These are phyloP conservation scores for Chenopodium quinoa DNA, from an alignment of 148 eudicot species.

Conservation along the genomic window DNA sequence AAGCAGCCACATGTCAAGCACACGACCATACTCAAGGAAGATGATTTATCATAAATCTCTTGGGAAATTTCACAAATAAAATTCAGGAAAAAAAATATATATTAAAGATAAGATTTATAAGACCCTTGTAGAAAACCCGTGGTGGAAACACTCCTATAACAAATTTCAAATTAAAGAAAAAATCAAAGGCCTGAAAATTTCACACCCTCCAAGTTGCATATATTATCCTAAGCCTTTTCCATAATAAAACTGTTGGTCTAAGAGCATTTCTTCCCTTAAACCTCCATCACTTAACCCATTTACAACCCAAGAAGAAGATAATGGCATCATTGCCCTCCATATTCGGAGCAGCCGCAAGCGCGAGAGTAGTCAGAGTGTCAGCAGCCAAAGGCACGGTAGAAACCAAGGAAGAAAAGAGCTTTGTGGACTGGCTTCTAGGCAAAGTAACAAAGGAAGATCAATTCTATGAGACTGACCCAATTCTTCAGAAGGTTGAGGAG, in stretches of 20 bases:
- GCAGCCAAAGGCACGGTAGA: constrained; percentile 27
- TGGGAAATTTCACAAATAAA: not conserved
- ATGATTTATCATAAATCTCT: constrained; percentile 14
- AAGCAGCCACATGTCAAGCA: constrained; percentile 36
- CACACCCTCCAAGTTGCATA: constrained; percentile 23
- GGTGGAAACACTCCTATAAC: constrained; percentile 31
- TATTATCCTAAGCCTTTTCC: constrained; percentile 12
- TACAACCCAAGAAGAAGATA: not conserved
- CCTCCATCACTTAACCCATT: not conserved
- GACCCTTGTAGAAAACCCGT: constrained; percentile 29
- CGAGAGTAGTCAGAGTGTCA: constrained; percentile 27
- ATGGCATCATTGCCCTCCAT: constrained; percentile 28
- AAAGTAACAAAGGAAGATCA: constrained; percentile 31
- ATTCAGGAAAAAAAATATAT: not conserved
- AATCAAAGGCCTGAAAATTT: not conserved
- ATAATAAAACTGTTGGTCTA: not conserved
- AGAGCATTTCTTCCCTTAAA: not conserved
- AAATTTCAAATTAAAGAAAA: not conserved
- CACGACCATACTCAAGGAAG: constrained; percentile 27
- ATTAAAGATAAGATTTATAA: constrained; percentile 16
- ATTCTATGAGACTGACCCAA: constrained; percentile 36
- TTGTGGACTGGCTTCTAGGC: constrained; percentile 33
- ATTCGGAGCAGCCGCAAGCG: constrained; percentile 21
- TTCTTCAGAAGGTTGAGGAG: constrained; percentile 33
- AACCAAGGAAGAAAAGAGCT: constrained; percentile 31